These are phyloP conservation scores for Talaromyces sp. DNA, from an alignment of 2,329 filamentous ascomycete genomes.

Conservation along the genomic window DNA sequence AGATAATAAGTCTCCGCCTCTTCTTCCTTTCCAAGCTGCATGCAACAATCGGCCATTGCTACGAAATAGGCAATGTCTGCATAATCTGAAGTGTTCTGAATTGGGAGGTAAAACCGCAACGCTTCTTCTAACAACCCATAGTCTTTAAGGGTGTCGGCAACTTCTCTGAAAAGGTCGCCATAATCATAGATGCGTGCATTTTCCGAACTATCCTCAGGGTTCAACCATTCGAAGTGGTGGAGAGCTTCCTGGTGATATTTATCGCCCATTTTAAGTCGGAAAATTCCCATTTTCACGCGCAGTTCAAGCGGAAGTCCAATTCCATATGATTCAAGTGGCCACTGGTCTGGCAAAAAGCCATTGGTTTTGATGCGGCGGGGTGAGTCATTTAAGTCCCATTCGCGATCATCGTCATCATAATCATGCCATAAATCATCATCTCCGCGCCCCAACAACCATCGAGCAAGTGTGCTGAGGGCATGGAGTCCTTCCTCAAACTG, in stretches of 20 bases:
- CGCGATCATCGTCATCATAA: conserved; percentile 73
- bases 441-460: conserved; percentile 80
- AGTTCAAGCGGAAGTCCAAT: conserved; percentile 76
- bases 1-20: conserved; percentile 79
- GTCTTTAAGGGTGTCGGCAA: conserved; percentile 61
- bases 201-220: conserved; percentile 61
- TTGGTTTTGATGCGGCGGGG: conserved; percentile 65
- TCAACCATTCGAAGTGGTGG: conserved; percentile 69
- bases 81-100: conserved; percentile 51
- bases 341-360: conserved; percentile 61
- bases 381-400: conserved; percentile 78
- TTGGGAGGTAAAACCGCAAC: conserved; percentile 59
- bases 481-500: conserved; percentile 67
- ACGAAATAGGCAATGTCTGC: conserved; percentile 55
- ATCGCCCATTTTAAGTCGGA: conserved; percentile 72
- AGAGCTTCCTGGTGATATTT: conserved; percentile 69
- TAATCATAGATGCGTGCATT: conserved; percentile 64
- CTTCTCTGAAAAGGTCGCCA: conserved; percentile 77
- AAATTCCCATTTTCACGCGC: conserved; percentile 79
- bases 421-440: conserved; percentile 78
- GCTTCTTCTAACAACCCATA: conserved; percentile 57
- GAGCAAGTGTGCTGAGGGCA: conserved; percentile 70
- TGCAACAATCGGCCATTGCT: conserved; percentile 64
- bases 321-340: conserved; percentile 66
- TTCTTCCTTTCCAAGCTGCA: conserved; percentile 62